Evolutionary conservation across 2,329 filamentous ascomycete genomes (phyloP).

Genomic region (Sphaerostilbella broomeana): DNA sequence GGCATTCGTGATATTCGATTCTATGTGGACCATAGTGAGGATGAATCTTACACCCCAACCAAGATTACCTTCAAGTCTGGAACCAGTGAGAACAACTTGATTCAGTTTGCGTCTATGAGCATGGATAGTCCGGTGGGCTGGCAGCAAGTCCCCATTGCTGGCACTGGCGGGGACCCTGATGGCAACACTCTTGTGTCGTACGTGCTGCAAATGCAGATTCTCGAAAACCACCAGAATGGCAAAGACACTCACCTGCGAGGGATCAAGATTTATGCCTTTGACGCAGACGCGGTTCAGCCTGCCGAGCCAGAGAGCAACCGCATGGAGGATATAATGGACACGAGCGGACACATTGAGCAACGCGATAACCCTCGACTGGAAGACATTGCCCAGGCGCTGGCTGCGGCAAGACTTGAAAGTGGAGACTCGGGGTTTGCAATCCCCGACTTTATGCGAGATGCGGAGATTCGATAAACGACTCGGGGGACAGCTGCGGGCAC

Average conservation of each 20-base stretch:
- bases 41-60: conserved; percentile 95
- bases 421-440: conserved; percentile 30
- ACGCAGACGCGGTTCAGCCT: conserved; percentile 40
- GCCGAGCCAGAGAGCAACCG: conserved; percentile 30
- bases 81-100: conserved; percentile 83
- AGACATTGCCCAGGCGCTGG: conserved; percentile 24
- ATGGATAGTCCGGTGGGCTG: conserved; percentile 78
- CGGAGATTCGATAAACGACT: conserved; percentile 31
- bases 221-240: conserved; percentile 97
- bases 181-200: conserved; percentile 78
- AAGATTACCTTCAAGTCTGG: conserved; percentile 85
- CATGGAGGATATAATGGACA: conserved; percentile 24
- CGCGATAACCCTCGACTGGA: conserved; percentile 18
- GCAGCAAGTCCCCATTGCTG: conserved; percentile 69
- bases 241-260: conserved; percentile 97
- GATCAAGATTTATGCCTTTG: conserved; percentile 72
- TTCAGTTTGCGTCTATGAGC: conserved; percentile 76
- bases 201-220: conserved; percentile 80
- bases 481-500: no score
- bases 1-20: conserved; percentile 73
- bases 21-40: conserved; percentile 83
- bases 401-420: conserved; percentile 25
- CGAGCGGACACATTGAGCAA: conserved; percentile 19
- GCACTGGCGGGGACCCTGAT: conserved; percentile 52
- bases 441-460: conserved; percentile 38